phyloP scores from a whole-genome alignment of 2,329 filamentous ascomycete genomes.

The Colletotrichum somersetense region DNA sequence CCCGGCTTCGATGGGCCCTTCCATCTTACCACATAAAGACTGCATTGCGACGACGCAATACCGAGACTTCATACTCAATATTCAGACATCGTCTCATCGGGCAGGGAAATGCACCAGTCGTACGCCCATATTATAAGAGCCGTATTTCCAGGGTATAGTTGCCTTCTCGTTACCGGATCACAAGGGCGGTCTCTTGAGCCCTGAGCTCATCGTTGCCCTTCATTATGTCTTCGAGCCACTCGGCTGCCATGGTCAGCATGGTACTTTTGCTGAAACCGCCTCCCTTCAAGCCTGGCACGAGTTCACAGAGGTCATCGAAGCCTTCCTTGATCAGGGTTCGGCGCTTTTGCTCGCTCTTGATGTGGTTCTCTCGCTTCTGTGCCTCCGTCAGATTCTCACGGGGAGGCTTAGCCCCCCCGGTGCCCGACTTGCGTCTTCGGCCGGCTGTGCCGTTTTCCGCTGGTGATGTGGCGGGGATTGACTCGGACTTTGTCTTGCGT shows the following conservation, averaged over 20 bases:
- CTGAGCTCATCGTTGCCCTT: slow-evolving; percentile 74
- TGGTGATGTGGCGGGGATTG: slow-evolving; percentile 49
- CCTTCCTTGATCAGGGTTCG: slow-evolving; percentile 85
- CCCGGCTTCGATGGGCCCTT: neutral
- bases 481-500: slow-evolving; percentile 62
- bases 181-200: slow-evolving; percentile 63
- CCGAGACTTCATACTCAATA: neutral
- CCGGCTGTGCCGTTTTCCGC: slow-evolving; percentile 52
- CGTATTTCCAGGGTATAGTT: neutral
- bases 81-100: neutral
- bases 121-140: neutral
- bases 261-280: slow-evolving; percentile 87
- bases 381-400: slow-evolving; percentile 83
- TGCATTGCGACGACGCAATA: slow-evolving; percentile 2
- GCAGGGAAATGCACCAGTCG: neutral
- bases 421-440: slow-evolving; percentile 65
- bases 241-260: slow-evolving; percentile 79
- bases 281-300: slow-evolving; percentile 80
- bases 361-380: slow-evolving; percentile 88
- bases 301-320: slow-evolving; percentile 81
- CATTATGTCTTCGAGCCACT: slow-evolving; percentile 81
- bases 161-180: slow-evolving; percentile 5
- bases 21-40: slow-evolving; percentile 10
- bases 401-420: slow-evolving; percentile 57
- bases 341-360: slow-evolving; percentile 88